Percentiles rank a stretch among this genome's conserved stretches.
These are phyloP conservation scores for Dactylellina parvicollis DNA, from an alignment of 2,329 filamentous ascomycete species.

Conservation along the genomic window DNA sequence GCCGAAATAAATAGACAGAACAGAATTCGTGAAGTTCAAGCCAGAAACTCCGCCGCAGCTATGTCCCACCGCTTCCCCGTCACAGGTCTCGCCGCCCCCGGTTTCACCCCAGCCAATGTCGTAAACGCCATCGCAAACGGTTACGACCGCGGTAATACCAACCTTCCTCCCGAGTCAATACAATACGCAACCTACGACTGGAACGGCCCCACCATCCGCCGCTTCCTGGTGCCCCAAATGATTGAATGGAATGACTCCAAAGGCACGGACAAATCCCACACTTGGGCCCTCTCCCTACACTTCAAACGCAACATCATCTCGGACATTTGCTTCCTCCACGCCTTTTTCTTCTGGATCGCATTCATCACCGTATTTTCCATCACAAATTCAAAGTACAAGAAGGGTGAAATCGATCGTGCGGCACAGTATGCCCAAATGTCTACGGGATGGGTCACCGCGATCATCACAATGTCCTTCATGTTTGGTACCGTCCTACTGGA, in stretches of 20 bases:
- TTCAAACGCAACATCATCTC: constrained; percentile 3
- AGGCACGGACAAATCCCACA: background rate
- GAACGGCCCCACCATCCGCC: background rate
- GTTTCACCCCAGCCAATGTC: no score
- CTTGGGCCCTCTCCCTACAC: no score
- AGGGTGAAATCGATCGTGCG: background rate
- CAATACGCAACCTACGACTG: background rate
- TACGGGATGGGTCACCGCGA: background rate
- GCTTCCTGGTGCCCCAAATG: background rate
- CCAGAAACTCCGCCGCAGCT: no score
- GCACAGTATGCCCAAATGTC: background rate
- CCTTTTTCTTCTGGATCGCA: background rate
- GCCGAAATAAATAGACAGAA: background rate
- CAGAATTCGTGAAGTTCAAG: background rate
- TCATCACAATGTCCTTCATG: background rate
- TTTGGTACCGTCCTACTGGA: background rate
- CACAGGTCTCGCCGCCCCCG: no score
- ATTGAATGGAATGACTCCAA: background rate
- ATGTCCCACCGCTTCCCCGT: no score
- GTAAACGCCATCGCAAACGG: no score
- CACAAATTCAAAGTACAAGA: background rate
- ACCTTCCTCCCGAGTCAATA: no score
- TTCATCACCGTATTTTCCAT: background rate
- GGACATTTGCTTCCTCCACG: background rate
- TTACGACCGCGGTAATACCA: no score